Conservation (phyloP, 1,284 basidiomycete species). For the Phellopilus nigrolimitatus region DNA sequence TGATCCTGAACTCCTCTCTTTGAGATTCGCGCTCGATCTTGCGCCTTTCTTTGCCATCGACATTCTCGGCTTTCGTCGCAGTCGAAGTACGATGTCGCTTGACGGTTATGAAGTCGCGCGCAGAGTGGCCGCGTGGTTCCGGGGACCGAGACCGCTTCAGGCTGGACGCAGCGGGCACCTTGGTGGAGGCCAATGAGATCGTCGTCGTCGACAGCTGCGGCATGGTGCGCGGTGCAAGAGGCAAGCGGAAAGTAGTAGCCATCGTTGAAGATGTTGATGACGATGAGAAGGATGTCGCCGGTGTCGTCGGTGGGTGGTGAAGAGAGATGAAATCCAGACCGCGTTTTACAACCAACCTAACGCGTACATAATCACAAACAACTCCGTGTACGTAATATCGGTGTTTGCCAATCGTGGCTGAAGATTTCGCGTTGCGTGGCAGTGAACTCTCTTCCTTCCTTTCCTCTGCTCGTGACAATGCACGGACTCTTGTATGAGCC, state of each 20-base stretch:
- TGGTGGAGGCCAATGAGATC: constrained; percentile 1
- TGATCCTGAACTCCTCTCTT: constrained; percentile 72
- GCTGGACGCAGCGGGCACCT: constrained; percentile 4
- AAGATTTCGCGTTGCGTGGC: neutral
- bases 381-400: neutral
- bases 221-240: constrained; percentile 15
- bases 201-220: constrained; percentile 3
- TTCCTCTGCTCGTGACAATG: constrained; percentile 12
- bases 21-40: constrained; percentile 52
- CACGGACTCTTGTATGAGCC: constrained; percentile 17
- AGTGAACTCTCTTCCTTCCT: neutral
- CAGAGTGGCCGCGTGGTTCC: constrained; percentile 10
- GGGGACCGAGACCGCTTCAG: constrained; percentile 24
- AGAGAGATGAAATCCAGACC: constrained; percentile 3
- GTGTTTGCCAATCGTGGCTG: neutral
- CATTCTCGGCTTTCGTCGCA: constrained; percentile 12
- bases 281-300: constrained; percentile 16
- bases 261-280: constrained; percentile 1
- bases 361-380: constrained; percentile 16
- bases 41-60: constrained; percentile 34
- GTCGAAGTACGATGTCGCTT: constrained; percentile 13
- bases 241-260: constrained; percentile 20
- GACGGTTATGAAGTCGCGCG: constrained; percentile 1
- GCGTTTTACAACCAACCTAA: constrained; percentile 13
- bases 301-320: constrained; percentile 3